phyloP scores from a whole-genome alignment of 441 rosid genomes.

The Eutrema salsugineum region DNA sequence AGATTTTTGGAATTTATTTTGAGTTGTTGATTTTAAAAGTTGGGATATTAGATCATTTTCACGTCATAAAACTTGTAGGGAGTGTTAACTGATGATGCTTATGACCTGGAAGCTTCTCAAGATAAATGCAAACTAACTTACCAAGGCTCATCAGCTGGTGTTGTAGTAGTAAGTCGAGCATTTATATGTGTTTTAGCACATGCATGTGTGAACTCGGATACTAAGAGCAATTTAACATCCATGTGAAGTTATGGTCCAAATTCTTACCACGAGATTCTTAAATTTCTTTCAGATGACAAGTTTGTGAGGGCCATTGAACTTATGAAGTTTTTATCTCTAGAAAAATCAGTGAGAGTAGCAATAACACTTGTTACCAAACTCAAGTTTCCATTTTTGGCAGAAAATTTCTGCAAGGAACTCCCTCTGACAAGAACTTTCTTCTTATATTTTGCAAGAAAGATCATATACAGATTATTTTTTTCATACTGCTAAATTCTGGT shows the following conservation, averaged over 20 bases:
- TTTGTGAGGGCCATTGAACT: slow-evolving; percentile 82
- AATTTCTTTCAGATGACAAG: slow-evolving; percentile 61
- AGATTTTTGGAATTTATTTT: no score
- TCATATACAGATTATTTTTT: background rate
- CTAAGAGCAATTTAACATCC: no score
- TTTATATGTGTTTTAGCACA: background rate
- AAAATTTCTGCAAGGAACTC: slow-evolving; percentile 76
- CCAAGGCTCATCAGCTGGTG: slow-evolving; percentile 82
- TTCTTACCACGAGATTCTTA: background rate
- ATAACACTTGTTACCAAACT: slow-evolving; percentile 82
- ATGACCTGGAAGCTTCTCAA: slow-evolving; percentile 71
- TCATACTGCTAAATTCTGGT: background rate
- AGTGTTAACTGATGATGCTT: slow-evolving; percentile 89
- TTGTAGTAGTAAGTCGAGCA: slow-evolving; percentile 72
- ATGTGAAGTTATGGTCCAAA: background rate
- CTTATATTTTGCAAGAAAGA: background rate
- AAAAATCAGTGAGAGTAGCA: slow-evolving; percentile 87
- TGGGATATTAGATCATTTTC: no score
- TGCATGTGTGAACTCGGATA: no score
- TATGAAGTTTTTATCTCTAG: slow-evolving; percentile 66
- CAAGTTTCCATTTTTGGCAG: slow-evolving; percentile 92
- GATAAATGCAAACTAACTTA: slow-evolving; percentile 91
- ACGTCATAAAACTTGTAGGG: no score
- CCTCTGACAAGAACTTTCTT: background rate
- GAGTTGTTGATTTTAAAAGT: no score